Conservation (phyloP, 1,284 basidiomycete genomes). For the Veloporphyrellus conicus region DNA sequence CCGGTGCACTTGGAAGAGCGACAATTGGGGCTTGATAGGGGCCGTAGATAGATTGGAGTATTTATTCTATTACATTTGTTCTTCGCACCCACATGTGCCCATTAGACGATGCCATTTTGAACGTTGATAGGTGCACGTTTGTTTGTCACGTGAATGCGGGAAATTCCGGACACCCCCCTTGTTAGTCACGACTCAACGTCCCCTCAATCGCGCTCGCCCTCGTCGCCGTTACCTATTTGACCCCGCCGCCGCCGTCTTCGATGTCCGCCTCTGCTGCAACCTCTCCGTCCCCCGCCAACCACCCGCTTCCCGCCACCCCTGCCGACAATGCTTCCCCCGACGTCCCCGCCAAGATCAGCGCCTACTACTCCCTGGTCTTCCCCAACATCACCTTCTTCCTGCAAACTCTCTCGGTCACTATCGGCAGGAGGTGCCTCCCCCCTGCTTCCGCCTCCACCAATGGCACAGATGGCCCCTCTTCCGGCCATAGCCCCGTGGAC, state of each 20-base stretch:
- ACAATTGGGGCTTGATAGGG: conserved; percentile 24
- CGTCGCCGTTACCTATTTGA: conserved; percentile 6
- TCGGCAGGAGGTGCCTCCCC: conserved; percentile 65
- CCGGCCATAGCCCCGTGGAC: conserved; percentile 57
- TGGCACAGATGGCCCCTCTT: conserved; percentile 35
- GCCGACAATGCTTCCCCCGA: conserved; percentile 24
- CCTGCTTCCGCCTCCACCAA: conserved; percentile 58
- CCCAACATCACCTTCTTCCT: conserved; percentile 87
- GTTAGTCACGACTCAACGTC: not conserved
- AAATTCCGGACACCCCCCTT: conserved; percentile 14
- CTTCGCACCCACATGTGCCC: not conserved
- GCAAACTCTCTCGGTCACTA: conserved; percentile 76
- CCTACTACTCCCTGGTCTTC: conserved; percentile 91
- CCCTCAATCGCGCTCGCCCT: conserved; percentile 6
- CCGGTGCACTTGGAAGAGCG: conserved; percentile 57
- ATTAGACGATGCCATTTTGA: not conserved
- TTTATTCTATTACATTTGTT: conserved; percentile 9
- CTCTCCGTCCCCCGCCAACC: conserved; percentile 5
- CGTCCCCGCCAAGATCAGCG: conserved; percentile 70
- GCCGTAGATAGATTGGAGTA: conserved; percentile 4
- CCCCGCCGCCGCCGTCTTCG: conserved; percentile 12
- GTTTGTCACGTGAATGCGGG: conserved; percentile 16
- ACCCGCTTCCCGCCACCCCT: conserved; percentile 24
- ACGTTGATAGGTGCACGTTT: conserved; percentile 21
- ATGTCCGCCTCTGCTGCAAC: conserved; percentile 21